Evolutionary conservation across 2,329 filamentous ascomycete genomes (phyloP).

Genomic region (Sporothrix variecibatus): DNA sequence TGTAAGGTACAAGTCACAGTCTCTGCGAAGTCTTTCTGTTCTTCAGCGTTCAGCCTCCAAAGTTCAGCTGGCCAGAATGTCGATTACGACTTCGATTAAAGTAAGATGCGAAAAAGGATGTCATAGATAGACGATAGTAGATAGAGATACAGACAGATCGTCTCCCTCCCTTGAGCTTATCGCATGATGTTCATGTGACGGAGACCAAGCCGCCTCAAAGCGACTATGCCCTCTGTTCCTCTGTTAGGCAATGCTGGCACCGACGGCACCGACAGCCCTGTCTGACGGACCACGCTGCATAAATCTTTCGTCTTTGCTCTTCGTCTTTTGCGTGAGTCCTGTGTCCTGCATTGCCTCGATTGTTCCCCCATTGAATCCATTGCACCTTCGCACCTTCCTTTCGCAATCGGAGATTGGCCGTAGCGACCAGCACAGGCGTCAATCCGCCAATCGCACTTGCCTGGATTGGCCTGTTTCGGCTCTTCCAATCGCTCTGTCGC

Average conservation of each 20-base stretch:
- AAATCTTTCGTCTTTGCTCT: not conserved
- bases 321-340: not conserved
- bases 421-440: not conserved
- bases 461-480: not conserved
- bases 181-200: conserved; percentile 28
- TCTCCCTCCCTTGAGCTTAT: conserved; percentile 8
- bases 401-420: conserved; percentile 15
- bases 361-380: not conserved
- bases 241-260: too few species aligned
- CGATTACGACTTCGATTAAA: conserved; percentile 10
- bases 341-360: not conserved
- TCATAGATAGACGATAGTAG: too few species aligned
- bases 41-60: not conserved
- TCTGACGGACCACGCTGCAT: not conserved
- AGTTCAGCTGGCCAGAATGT: not conserved
- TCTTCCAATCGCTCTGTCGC: not conserved
- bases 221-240: not conserved
- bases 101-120: not conserved
- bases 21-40: not conserved
- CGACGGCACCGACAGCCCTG: not conserved
- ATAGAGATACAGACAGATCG: not conserved
- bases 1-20: not conserved
- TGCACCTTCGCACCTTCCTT: not conserved
- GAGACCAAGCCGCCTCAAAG: not conserved
- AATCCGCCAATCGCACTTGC: not conserved